Evolutionary conservation across 2,329 filamentous ascomycete species (phyloP), one percentile per base, ranked within the genome.

Genomic region (Pyrenochaeta sp.): DNA sequence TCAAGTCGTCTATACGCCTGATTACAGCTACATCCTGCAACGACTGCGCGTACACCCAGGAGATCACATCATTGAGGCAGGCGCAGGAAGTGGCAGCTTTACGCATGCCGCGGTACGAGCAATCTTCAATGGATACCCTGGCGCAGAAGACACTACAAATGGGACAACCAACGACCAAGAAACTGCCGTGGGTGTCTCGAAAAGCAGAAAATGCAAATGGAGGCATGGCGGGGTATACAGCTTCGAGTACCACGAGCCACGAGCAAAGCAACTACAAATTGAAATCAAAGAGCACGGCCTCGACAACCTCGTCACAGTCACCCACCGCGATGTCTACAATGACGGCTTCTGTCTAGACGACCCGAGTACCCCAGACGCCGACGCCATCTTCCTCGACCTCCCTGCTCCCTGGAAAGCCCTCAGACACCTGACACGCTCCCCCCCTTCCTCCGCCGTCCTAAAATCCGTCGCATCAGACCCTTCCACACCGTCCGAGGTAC

Each of bases 1-100:
- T 0, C 91, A 95, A 73, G 91, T 95, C 37, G 91, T 95, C 52
- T 95, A 95, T 75, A 93, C 90, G 0, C 91, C 91, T 15, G 91
- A 95, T 75, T 93, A 93, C 78, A 93, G 91, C 79, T 95, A 93
- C 72, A 87, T 95, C 48, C 81, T 95, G 10, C 90, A 93, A 69
- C 84, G 91, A 34, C 85, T 95, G 68, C 85, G 90, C 32, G 91
- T 90, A 5, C 82, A 90, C 22, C 91, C 91, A 0, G 91, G 92
- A 5, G 85, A 87, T 45, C 85, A 84, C 22, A 81, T 95, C 36
- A 93, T 95, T 54, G 91, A 95, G 76, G 91, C 91, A 3, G 91
- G 91, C 32, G 89, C 91, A 1, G 91, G 91, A 6, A 93, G 91
- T 72, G 91, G 91, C 7, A 93, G 90, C 69, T 95, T 95, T 69